Evolutionary conservation across 2,329 filamentous ascomycete species (phyloP).

Genomic region (Capronia americana): DNA sequence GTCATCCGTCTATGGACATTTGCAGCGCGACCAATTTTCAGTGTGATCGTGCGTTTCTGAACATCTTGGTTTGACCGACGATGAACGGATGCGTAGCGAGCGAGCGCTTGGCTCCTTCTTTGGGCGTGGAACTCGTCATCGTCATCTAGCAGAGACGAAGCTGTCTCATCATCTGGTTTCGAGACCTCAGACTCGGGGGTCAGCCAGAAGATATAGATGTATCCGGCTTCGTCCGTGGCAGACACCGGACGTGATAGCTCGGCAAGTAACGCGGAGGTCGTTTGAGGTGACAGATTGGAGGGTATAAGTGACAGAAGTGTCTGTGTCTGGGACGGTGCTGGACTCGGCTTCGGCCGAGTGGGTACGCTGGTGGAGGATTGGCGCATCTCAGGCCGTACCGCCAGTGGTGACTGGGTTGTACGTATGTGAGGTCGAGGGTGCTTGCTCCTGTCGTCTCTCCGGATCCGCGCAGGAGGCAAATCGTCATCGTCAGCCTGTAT

Average conservation of each 20-base stretch:
- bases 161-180: conserved; percentile 64
- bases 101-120: conserved; percentile 47
- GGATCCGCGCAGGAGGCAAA: conserved; percentile 21
- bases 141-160: conserved; percentile 61
- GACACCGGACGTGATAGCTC: conserved; percentile 81
- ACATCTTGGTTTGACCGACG: conserved; percentile 40
- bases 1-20: conserved; percentile 92
- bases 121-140: conserved; percentile 26
- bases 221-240: conserved; percentile 77
- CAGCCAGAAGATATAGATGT: conserved; percentile 99
- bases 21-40: conserved; percentile 70
- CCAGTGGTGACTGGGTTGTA: background rate
- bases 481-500: conserved; percentile 35
- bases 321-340: conserved; percentile 48
- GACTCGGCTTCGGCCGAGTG: conserved; percentile 33
- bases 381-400: conserved; percentile 25
- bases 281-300: conserved; percentile 67
- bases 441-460: background rate
- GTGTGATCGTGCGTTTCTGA: conserved; percentile 65
- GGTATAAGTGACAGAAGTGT: conserved; percentile 73
- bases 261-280: conserved; percentile 71
- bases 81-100: conserved; percentile 42
- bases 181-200: conserved; percentile 69
- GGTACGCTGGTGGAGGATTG: conserved; percentile 23
- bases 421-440: conserved; percentile 2